Conservation (phyloP, 306 rosid species). For the Morella rubra region DNA sequence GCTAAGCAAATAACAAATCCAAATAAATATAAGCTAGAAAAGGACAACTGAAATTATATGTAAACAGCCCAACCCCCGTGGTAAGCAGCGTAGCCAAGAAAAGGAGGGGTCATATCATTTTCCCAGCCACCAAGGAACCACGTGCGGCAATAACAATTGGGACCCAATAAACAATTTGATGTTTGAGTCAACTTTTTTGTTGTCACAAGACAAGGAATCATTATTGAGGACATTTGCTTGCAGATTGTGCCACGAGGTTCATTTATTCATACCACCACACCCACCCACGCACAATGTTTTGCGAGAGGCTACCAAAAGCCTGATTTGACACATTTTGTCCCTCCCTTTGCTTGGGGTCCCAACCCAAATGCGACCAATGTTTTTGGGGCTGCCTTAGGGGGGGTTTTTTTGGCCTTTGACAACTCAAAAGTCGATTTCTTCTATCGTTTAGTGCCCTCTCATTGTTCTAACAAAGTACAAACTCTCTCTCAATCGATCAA, state of each 20-base stretch:
- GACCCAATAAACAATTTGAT: slow-evolving; percentile 10
- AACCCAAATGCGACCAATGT: slow-evolving; percentile 35
- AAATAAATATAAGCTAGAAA: no score
- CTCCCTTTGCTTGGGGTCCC: slow-evolving; percentile 36
- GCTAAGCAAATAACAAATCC: no score
- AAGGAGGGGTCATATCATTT: slow-evolving; percentile 26
- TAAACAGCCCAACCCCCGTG: no score
- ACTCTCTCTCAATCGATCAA: not conserved
- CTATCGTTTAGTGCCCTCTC: slow-evolving; percentile 42
- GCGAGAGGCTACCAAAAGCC: slow-evolving; percentile 7
- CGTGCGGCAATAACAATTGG: slow-evolving; percentile 25
- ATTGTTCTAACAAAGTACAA: slow-evolving; percentile 2
- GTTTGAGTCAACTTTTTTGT: slow-evolving; percentile 23
- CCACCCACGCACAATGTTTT: not conserved
- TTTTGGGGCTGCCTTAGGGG: slow-evolving; percentile 28
- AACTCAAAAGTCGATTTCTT: slow-evolving; percentile 45
- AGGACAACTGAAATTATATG: not conserved
- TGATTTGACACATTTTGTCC: slow-evolving; percentile 50
- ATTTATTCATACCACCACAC: slow-evolving; percentile 16
- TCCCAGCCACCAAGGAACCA: slow-evolving; percentile 32
- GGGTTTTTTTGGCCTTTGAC: slow-evolving; percentile 47
- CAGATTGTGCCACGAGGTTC: slow-evolving; percentile 32
- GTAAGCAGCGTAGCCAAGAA: no score
- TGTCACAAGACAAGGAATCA: slow-evolving; percentile 23
- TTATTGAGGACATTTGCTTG: slow-evolving; percentile 1